Conservation (phyloP, 106 monocot genomes). For the Cymbidium sinense region DNA sequence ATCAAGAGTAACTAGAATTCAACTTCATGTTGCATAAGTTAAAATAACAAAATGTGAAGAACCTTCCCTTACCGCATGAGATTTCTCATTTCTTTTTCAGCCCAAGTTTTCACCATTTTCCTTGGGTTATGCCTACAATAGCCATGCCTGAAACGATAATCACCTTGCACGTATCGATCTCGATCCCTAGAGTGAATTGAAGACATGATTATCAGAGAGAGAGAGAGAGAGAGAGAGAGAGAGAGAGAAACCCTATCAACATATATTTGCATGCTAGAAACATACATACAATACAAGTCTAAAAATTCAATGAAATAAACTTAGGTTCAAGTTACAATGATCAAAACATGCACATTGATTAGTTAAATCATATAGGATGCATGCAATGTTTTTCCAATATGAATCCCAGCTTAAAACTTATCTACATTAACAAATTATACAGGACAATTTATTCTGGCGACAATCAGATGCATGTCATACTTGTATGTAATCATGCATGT, state of each 20-base stretch:
- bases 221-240: too few relatives aligned
- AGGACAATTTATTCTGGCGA: neutral
- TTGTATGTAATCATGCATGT: neutral
- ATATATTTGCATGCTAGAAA: neutral
- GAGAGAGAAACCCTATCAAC: neutral
- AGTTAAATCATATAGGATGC: neutral
- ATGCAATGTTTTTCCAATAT: neutral
- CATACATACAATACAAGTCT: neutral
- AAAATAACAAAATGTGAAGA: neutral
- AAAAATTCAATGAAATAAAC: neutral
- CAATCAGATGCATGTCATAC: neutral
- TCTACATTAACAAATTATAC: neutral
- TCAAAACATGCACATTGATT: neutral
- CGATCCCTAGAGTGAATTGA: conserved; percentile 64
- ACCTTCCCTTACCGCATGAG: conserved; percentile 49
- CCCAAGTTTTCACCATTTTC: conserved; percentile 99
- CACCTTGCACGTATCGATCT: conserved; percentile 97
- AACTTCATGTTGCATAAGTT: neutral
- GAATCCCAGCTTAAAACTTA: neutral
- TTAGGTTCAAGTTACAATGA: neutral
- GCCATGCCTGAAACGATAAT: conserved; percentile 92
- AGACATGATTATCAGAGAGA: neutral
- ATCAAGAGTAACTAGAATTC: neutral
- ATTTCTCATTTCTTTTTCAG: conserved; percentile 98
- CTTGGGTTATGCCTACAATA: conserved; percentile 95